Conservation (phyloP, 2,329 filamentous ascomycete species). For the Emergomyces africanus region DNA sequence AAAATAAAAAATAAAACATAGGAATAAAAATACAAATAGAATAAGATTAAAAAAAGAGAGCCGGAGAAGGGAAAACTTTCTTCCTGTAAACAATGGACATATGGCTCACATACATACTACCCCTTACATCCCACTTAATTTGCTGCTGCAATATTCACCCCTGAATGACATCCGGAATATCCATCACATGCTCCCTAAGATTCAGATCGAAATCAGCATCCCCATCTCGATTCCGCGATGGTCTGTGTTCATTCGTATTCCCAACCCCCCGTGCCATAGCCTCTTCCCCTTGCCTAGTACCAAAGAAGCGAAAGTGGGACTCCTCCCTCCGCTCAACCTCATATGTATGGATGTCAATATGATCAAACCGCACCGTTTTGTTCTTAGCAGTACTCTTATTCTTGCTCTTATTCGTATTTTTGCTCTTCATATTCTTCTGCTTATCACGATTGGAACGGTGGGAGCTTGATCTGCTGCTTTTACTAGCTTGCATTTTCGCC, state of each 20-base stretch:
- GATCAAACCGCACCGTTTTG: conserved; percentile 3
- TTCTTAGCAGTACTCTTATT: no score
- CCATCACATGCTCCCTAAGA: neutral
- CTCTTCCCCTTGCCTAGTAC: no score
- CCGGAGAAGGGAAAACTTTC: neutral
- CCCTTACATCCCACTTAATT: neutral
- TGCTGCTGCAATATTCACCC: neutral
- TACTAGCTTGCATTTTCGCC: neutral
- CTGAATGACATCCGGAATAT: conserved; percentile 1
- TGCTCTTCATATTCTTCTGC: neutral
- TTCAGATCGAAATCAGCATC: conserved; percentile 34
- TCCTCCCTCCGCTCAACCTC: neutral
- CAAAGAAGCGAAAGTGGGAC: neutral
- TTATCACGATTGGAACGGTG: neutral
- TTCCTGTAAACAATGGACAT: neutral
- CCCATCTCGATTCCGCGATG: conserved; percentile 32
- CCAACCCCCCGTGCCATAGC: neutral
- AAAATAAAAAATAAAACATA: neutral
- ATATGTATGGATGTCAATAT: conserved; percentile 3
- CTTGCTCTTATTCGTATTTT: neutral
- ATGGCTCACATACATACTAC: neutral
- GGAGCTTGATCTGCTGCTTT: neutral
- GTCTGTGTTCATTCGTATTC: neutral
- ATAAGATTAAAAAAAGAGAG: neutral
- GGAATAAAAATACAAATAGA: neutral